Evolutionary conservation across 1,139 yeast species (phyloP), one percentile per base, ranked within the genome.

Genomic region (Casaregolazyma suthepensis): DNA sequence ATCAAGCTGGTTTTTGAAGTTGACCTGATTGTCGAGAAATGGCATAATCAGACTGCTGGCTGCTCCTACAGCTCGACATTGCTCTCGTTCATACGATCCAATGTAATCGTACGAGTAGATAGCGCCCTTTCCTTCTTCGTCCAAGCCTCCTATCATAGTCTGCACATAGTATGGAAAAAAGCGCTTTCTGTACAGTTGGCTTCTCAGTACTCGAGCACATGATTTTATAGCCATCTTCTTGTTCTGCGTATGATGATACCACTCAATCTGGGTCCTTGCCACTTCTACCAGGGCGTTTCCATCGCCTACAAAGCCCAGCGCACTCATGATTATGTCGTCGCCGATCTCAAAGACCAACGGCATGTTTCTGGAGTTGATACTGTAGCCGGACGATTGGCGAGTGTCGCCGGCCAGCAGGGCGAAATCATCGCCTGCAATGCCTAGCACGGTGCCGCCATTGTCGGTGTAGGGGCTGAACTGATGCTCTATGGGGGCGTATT

Each of bases 381-480:
- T 85, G 73, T 89, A 93, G 38, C 97, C 99, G 40, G 87, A 85
- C 6, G 96, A 90, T 68, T 87, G 96, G 75, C 99, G 85, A 19
- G 99, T 93, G 71, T 94, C 99, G 50, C 99, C 98, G 0, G 99
- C 99, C 58, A 93, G 78, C 43, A 93, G 94, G 31, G 96, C 97
- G 66, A 90, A 93, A 71, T 93, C 98, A 67, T 88, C 88, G 49
- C 99, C 99, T 2, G 99, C 97, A 71, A 93, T 93, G 56, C 98
- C 99, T 61, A 93, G 75, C 55, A 91, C 93, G 6, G 98, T 91
- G 64, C 99, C 99, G 62, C 99, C 99, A 66, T 91, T 90, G 71
- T 93, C 97, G 51, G 94, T 78, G 74, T 93, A 93, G 53, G 99
- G 99, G 67, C 93, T 91, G 77, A 93, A 93, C 67, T 87, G 79